These are phyloP conservation scores for Aspergillus egyptiacus DNA, from an alignment of 495 filamentous ascomycete genomes.

Conservation along the genomic window DNA sequence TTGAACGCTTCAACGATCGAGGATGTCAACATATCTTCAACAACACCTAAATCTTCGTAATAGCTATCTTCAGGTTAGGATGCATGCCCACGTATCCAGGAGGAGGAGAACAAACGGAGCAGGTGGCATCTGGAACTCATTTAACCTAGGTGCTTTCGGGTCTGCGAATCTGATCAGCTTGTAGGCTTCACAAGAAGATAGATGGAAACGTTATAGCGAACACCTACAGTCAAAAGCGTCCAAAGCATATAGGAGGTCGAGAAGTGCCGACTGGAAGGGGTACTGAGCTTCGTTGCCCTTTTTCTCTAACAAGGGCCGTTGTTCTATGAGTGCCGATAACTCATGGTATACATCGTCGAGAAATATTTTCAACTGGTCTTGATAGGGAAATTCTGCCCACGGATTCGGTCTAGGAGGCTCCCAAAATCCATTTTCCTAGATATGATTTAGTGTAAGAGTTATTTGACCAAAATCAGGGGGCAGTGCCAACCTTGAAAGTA, in stretches of 20 bases:
- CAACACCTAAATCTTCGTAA: conserved; percentile 40
- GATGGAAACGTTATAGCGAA: not conserved
- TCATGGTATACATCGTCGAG: conserved; percentile 54
- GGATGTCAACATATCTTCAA: conserved; percentile 39
- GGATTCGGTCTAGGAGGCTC: conserved; percentile 39
- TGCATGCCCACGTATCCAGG: not conserved
- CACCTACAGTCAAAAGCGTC: conserved; percentile 46
- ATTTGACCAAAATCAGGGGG: not conserved
- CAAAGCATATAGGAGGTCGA: conserved; percentile 39
- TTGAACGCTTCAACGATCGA: conserved; percentile 36
- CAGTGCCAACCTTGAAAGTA: conserved; percentile 29
- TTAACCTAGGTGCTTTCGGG: conserved; percentile 22
- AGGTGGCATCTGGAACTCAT: conserved; percentile 33
- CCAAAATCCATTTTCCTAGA: conserved; percentile 37
- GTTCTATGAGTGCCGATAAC: conserved; percentile 39
- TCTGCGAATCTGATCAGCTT: conserved; percentile 22
- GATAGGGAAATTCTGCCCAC: conserved; percentile 35
- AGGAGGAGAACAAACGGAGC: conserved; percentile 28
- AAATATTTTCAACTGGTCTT: conserved; percentile 40
- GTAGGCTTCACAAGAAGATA: not conserved
- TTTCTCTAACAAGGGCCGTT: conserved; percentile 42
- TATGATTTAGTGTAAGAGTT: conserved; percentile 18
- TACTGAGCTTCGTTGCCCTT: conserved; percentile 29
- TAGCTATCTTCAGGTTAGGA: conserved; percentile 24
- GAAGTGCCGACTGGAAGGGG: conserved; percentile 26